Evolutionary conservation across 2,329 filamentous ascomycete genomes (phyloP), one percentile per base, ranked within the genome.

Genomic region (Phoma sp.): DNA sequence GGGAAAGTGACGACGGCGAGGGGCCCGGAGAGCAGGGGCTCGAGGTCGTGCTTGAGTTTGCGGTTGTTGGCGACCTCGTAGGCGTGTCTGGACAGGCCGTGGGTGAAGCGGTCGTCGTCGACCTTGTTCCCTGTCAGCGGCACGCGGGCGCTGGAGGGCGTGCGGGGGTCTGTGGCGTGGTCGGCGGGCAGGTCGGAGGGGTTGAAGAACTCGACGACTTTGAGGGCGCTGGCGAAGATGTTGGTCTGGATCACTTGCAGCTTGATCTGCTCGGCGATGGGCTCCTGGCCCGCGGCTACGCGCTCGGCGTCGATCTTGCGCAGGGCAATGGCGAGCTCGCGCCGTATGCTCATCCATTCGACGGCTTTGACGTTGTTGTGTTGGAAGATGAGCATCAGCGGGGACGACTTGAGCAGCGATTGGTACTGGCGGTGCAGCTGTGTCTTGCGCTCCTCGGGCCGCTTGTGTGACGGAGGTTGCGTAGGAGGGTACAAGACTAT

Each of bases 361-460:
- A 84, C 80, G 3, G 91, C 88, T 68, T 85, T 86, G 54, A 91
- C 79, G 67, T 90, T 90, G 78, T 89, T 89, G 79, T 90, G 88
- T 72, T 90, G 88, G 81, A 97, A 96, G 68, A 97, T 83, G 55
- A 97, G 83, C 64, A 96, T 88, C 57, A 97, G 77, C 36, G 93
- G 92, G 9, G 90, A 89, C 22, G 91, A 91, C 55, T 90, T 90
- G 54, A 97, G 85, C 57, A 96, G 81, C 41, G 93, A 95, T 46
- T 93, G 91, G 78, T 97, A 97, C 66, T 89, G 86, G 53, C 93
- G 87, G 62, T 89, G 85, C 18, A 98, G 83, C 77, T 99, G 95
- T 13, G 92, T 89, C 79, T 98, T 96, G 73, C 93, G 89, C 68
- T 89, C 89, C 72, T 96, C 89, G 41, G 93, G 85, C 18, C 88